Percentiles rank a stretch among this genome's conserved stretches.
phyloP scores from a whole-genome alignment of 331 rosid species.

The Dryas integrifolia region DNA sequence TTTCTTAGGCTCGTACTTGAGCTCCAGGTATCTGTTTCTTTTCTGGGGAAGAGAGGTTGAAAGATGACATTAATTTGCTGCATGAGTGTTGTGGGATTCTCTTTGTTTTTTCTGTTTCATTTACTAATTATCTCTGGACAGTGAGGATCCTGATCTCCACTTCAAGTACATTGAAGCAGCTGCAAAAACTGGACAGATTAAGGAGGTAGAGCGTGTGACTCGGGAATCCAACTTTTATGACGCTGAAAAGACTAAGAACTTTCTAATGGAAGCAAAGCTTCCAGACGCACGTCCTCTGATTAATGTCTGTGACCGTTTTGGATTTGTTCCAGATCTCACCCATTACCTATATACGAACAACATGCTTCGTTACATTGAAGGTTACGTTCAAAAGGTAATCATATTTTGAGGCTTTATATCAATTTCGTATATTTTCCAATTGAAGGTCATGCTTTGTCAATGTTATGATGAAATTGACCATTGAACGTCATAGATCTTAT shows the following conservation, averaged over 20 bases:
- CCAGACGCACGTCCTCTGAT: conserved; percentile 43
- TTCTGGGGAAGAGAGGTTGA: neutral
- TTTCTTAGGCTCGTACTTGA: conserved; percentile 39
- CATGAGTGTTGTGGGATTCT: neutral
- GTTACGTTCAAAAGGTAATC: conserved; percentile 41
- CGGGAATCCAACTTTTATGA: conserved; percentile 41
- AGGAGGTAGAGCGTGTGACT: conserved; percentile 45
- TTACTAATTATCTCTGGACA: conserved; percentile 17
- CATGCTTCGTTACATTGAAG: conserved; percentile 44
- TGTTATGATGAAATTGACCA: neutral
- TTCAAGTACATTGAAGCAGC: conserved; percentile 46
- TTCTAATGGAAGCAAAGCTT: conserved; percentile 43
- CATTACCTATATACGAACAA: conserved; percentile 38
- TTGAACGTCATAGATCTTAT: neutral
- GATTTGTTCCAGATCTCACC: conserved; percentile 42
- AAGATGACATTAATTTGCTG: neutral
- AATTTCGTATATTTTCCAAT: neutral
- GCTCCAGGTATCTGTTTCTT: conserved; percentile 35
- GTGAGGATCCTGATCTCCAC: conserved; percentile 44
- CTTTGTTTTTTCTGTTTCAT: neutral
- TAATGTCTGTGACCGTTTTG: conserved; percentile 43
- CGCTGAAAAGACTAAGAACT: conserved; percentile 40
- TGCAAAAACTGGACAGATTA: conserved; percentile 45
- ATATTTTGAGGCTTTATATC: neutral
- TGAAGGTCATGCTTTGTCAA: conserved; percentile 6